These are phyloP conservation scores for Agrocybe pediades DNA, from an alignment of 768 basidiomycete genomes.

Conservation along the genomic window DNA sequence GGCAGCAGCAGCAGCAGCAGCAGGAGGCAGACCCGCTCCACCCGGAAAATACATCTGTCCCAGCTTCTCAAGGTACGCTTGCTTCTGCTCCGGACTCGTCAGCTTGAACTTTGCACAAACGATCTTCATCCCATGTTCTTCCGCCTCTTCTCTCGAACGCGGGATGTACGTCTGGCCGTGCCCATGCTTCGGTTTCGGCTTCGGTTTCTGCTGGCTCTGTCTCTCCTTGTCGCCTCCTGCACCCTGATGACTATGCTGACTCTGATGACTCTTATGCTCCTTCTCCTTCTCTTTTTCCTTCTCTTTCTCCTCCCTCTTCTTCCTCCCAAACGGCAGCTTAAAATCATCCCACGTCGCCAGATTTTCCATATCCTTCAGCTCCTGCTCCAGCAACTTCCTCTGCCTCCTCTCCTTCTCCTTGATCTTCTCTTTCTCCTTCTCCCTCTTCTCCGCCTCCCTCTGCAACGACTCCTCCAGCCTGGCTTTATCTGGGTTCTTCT, in stretches of 20 bases:
- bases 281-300: conserved; percentile 5
- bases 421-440: not conserved
- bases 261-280: conserved; percentile 9
- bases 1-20: not conserved
- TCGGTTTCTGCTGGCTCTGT: conserved; percentile 4
- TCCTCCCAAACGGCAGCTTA: conserved; percentile 13
- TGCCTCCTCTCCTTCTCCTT: not conserved
- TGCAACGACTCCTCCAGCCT: not conserved
- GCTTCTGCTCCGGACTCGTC: not conserved
- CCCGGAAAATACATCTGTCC: not conserved
- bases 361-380: conserved; percentile 16
- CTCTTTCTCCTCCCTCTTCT: conserved; percentile 11
- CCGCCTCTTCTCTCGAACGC: conserved; percentile 26
- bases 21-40: not conserved
- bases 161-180: conserved; percentile 22
- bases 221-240: not conserved
- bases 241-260: not conserved
- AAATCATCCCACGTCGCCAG: conserved; percentile 23
- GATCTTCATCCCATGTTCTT: conserved; percentile 30
- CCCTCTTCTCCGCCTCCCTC: not conserved
- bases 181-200: not conserved
- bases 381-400: not conserved
- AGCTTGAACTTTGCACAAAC: conserved; percentile 42
- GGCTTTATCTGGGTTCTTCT: not conserved
- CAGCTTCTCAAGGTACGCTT: not conserved